Percentiles rank a stretch among this genome's conserved stretches.
Evolutionary conservation across 176 grass and related monocot species (phyloP).

Genomic region (Oryza glumipatula): DNA sequence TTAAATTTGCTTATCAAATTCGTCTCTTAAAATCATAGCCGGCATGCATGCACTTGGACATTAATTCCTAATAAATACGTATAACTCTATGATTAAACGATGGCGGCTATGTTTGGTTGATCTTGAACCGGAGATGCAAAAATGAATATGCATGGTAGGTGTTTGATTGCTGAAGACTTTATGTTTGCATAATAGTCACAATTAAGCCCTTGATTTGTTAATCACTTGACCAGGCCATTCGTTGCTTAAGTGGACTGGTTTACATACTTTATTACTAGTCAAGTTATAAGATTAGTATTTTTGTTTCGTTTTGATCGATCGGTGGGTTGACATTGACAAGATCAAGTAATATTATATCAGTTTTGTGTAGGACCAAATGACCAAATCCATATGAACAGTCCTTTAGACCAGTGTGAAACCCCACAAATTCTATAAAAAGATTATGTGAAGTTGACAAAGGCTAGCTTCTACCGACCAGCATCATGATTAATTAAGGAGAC

Average conservation of each 20-base stretch:
- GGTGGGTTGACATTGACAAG: conserved; percentile 2
- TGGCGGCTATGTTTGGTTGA: not conserved
- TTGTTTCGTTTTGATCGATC: not conserved
- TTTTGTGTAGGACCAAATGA: not conserved
- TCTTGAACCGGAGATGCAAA: not conserved
- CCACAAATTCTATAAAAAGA: not conserved
- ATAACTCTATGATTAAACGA: conserved; percentile 7
- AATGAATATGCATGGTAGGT: not conserved
- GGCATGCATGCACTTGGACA: not conserved
- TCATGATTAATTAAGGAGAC: not conserved
- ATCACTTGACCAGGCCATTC: conserved; percentile 23
- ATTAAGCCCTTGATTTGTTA: conserved; percentile 1
- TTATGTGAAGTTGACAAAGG: not conserved
- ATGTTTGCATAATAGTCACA: not conserved
- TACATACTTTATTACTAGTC: not conserved
- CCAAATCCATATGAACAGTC: conserved; percentile 35
- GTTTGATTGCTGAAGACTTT: conserved; percentile 31
- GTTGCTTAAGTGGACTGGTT: conserved; percentile 24
- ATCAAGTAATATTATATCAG: not conserved
- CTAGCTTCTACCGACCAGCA: not conserved
- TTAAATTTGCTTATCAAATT: not conserved
- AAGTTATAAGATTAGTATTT: not conserved
- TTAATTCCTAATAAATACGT: not conserved
- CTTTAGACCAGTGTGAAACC: not conserved
- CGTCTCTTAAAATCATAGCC: not conserved